phyloP scores from a whole-genome alignment of 1,284 basidiomycete species.

The Omphalotus olearius region DNA sequence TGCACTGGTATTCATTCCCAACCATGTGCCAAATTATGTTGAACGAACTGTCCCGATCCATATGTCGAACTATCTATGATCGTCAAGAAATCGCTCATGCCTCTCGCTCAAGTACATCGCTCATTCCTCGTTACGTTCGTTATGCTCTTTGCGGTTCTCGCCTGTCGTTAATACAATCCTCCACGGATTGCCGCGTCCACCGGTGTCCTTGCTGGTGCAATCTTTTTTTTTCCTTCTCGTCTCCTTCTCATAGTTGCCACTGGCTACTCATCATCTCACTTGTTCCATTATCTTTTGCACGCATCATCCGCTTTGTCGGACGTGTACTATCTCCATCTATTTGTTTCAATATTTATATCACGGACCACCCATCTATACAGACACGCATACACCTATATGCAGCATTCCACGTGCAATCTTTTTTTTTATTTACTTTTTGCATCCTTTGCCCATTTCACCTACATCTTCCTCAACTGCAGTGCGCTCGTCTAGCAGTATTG shows the following conservation, averaged over 20 bases:
- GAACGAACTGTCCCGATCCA: constrained; percentile 7
- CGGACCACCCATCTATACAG: constrained; percentile 1
- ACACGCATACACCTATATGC: background rate
- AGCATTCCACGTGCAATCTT: background rate
- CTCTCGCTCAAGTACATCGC: constrained; percentile 13
- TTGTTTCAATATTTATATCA: constrained; percentile 13
- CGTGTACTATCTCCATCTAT: constrained; percentile 15
- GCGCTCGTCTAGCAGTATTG: no score
- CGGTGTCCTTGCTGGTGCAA: background rate
- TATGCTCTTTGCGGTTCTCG: constrained; percentile 8
- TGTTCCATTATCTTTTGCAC: constrained; percentile 13
- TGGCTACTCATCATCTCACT: constrained; percentile 2
- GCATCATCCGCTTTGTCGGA: constrained; percentile 4
- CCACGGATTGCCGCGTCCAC: background rate
- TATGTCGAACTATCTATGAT: constrained; percentile 1
- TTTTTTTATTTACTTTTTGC: no score
- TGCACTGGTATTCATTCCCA: background rate
- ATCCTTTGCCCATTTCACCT: no score
- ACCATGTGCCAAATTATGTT: constrained; percentile 1
- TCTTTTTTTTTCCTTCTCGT: background rate
- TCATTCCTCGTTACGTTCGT: constrained; percentile 15
- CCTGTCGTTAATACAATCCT: background rate
- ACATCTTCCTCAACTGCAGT: no score
- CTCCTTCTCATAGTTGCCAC: background rate
- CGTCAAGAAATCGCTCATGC: constrained; percentile 5